Evolutionary conservation across 2,329 filamentous ascomycete genomes (phyloP), one percentile per base, ranked within the genome.

Genomic region (Amesomyces nigricolor): DNA sequence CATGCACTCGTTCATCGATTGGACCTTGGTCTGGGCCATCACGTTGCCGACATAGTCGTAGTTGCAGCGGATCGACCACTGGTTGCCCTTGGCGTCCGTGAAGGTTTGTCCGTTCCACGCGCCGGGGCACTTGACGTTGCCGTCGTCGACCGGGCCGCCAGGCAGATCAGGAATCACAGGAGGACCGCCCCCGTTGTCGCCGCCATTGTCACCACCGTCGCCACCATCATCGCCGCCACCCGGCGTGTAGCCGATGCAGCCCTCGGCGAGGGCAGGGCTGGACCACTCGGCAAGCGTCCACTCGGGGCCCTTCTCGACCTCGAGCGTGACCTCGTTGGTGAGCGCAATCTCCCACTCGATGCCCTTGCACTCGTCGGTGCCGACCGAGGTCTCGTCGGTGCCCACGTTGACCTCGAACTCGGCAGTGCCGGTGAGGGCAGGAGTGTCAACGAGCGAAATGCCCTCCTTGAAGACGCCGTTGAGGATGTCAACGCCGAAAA

Each of bases 71-170:
- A 54, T 48, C 32, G 17, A 11, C 42, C 43, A 54, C 13, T 47
- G 51, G 51, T 54, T 54, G 51, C 51, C 51, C 22, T 22, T 39
- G 37, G 38, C 51, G 39, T 54, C 51, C 26, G 43, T 54, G 39
- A 40, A 54, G 1, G 32, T 22, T n/a, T 47, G 51, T 7, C 38
- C 26, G 44, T 54, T 26, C 17, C 29, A 29, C 32, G 42, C 4
- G 22, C 22, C 14, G 19, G 51, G 51, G 45, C 51, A 54, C 10
- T 13, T 47, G 37, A 54, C 7, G 2, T 13, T 19, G 17, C 51
- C 51, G 26, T 54, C 44, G 19, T 47, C 42, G 3, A 2, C 51
- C 3, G 22, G 22, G 22, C 22, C 22, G 11, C 6, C 22, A 6
- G 37, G 42, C 14, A 46, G 22, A 35, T 17, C 37, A 4, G 51